phyloP scores from a whole-genome alignment of 2,329 filamentous ascomycete species.

The Ceratocystiopsis sp. region DNA sequence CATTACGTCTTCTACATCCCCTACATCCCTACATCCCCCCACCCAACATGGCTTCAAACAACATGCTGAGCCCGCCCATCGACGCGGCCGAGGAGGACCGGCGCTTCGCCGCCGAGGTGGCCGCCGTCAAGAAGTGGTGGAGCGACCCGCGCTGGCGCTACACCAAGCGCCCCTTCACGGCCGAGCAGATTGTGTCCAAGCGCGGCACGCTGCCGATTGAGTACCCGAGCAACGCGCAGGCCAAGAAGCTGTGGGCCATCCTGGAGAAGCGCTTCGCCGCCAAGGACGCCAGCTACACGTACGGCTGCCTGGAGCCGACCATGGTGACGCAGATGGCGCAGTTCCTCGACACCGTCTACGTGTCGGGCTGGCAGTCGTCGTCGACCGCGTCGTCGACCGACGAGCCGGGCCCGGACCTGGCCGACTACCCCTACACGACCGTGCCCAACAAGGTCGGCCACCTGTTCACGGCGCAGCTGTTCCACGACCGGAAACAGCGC shows the following conservation, averaged over 20 bases:
- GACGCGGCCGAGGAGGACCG: slow-evolving; percentile 43
- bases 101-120: slow-evolving; percentile 66
- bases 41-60: slow-evolving; percentile 37
- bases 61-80: slow-evolving; percentile 41
- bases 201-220: slow-evolving; percentile 78
- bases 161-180: slow-evolving; percentile 84
- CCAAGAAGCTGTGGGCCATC: slow-evolving; percentile 90
- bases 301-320: slow-evolving; percentile 91
- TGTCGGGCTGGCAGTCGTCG: slow-evolving; percentile 97
- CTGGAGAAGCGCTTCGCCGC: slow-evolving; percentile 67
- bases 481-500: slow-evolving; percentile 98
- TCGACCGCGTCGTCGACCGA: slow-evolving; percentile 90
- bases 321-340: slow-evolving; percentile 99
- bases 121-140: slow-evolving; percentile 90
- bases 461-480: slow-evolving; percentile 94
- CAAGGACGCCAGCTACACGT: slow-evolving; percentile 79
- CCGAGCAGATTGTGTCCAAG: slow-evolving; percentile 94
- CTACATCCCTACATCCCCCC: background rate
- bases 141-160: slow-evolving; percentile 76
- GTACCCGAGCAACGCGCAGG: slow-evolving; percentile 74
- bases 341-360: slow-evolving; percentile 95
- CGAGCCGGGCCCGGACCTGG: slow-evolving; percentile 92
- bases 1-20: background rate
- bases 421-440: slow-evolving; percentile 94
- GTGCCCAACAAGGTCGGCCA: slow-evolving; percentile 97